Conservation (phyloP, 305 asterid species). For the Fraxinus greggii region DNA sequence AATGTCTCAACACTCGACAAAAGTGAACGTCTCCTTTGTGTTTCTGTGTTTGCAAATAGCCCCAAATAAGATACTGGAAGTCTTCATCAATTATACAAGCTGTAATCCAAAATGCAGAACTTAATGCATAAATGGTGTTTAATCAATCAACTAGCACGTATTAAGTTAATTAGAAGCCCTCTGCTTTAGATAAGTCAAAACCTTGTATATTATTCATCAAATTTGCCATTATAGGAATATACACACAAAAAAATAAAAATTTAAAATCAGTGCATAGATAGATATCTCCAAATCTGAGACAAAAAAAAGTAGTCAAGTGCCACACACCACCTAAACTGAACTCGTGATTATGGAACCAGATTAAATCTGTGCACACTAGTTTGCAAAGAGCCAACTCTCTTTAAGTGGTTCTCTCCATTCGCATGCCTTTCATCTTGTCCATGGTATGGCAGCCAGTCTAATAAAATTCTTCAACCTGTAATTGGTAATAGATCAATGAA, state of each 20-base stretch:
- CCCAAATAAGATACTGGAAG: not conserved
- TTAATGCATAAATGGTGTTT: not conserved
- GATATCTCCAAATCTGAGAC: not conserved
- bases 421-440: no score
- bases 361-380: not conserved
- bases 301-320: not conserved
- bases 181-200: not conserved
- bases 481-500: no score
- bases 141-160: not conserved
- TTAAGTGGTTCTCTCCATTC: not conserved
- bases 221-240: no score
- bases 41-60: slow-evolving; percentile 2
- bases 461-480: no score
- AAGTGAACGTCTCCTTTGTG: slow-evolving; percentile 4
- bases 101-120: not conserved
- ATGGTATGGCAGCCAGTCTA: no score
- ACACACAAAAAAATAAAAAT: no score
- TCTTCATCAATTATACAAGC: not conserved
- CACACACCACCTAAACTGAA: no score
- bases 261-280: no score
- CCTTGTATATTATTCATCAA: no score
- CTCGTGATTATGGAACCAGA: no score
- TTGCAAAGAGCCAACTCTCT: not conserved
- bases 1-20: not conserved
- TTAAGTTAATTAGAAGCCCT: not conserved